Evolutionary conservation across 148 eudicot genomes (phyloP).

Genomic region (Silene uniflora): DNA sequence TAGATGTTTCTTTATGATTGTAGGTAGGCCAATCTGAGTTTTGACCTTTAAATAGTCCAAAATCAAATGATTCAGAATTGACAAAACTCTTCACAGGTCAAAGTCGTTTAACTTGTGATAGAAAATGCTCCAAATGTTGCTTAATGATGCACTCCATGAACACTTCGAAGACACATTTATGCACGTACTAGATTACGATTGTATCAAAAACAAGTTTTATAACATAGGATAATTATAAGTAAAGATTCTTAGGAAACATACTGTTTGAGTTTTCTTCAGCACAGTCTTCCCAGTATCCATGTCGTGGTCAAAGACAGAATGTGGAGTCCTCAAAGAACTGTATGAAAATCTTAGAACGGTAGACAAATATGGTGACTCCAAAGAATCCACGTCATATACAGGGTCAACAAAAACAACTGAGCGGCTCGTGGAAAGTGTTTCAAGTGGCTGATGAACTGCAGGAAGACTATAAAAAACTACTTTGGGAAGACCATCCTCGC

Average conservation of each 20-base stretch:
- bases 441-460: constrained; percentile 58
- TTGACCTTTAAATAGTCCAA: neutral
- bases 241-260: constrained; percentile 30
- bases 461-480: constrained; percentile 66
- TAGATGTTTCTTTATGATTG: too few species aligned
- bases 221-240: neutral
- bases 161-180: neutral
- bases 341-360: constrained; percentile 63
- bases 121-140: neutral
- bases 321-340: constrained; percentile 87
- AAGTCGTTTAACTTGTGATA: neutral
- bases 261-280: constrained; percentile 69
- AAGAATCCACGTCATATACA: constrained; percentile 51
- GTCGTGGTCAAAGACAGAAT: constrained; percentile 77
- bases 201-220: neutral
- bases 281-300: constrained; percentile 73
- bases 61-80: neutral
- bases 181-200: neutral
- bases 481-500: constrained; percentile 65
- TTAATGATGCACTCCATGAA: neutral
- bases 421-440: constrained; percentile 54
- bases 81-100: constrained; percentile 2
- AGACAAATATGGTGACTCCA: constrained; percentile 67
- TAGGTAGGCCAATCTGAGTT: too few species aligned
- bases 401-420: constrained; percentile 78